Base-by-base conservation (phyloP, 352 stramenopile species). In the Albugo candida region DNA sequence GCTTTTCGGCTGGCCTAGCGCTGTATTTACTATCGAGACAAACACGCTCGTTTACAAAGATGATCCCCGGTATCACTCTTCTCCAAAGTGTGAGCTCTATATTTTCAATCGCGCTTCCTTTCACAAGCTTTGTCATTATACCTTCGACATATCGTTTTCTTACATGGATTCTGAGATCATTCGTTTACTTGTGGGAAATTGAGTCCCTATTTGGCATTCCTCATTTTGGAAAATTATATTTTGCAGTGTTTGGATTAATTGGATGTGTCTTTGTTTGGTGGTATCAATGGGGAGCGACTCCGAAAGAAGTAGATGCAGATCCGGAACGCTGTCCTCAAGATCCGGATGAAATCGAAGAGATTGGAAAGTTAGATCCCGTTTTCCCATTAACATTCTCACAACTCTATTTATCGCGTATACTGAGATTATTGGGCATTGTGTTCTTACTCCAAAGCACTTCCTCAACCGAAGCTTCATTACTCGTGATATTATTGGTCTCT, bases 201-300 rank as follows among this genome's bases (percentile, higher is more conserved):
- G 77, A 91, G 2, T 60, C 70, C 43, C 55, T 91, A 18, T 64
- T 91, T 17, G 72, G 74, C 8, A 59, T 91, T 6, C 77, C 77
- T 35, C 72, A 91, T 53, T 50, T 91, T 21, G 77, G 77, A 51
- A 91, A 91, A 60, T 69, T 91, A 44, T 91, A 91, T 52, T 87
- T 91, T 27, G 51, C 78, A 18, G 73, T 68, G 49, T 91, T 87
- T 49, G 77, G 68, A 2, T 51, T 86, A 17, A 59, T 87, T 31
- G 77, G 77, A 14, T 80, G 65, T 24, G 36, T 65, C 1, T 56
- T 91, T 36, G 71, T 91, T 43, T 91, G 77, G 77, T 91, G 74
- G 77, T 83, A 87, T 57, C 74, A 91, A 48, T 86, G 73, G 71
- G 75, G 76, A 16, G 67, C 71, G 14, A 65, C 69, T 17, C 59